Evolutionary conservation across 2,329 filamentous ascomycete species (phyloP), one percentile per base, ranked within the genome.

Genomic region (Ilyonectria sp.): DNA sequence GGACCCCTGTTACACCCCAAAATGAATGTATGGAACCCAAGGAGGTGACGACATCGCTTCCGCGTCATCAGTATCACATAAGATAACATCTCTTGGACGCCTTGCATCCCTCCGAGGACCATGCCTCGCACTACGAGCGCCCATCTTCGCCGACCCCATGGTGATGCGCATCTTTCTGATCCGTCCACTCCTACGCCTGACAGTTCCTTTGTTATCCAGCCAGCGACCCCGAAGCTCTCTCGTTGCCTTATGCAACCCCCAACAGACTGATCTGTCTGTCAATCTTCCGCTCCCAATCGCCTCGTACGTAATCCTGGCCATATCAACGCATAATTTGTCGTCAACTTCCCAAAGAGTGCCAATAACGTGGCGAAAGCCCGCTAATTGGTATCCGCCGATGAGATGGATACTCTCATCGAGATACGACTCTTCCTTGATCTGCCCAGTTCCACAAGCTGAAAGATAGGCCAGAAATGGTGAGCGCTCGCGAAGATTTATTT

Each of bases 341-440:
- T 54, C 23, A 4, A 59, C 61, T 17, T 59, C 55, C 61, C 61
- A 64, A 6, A 64, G 37, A 15, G 54, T 64, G 11, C 61, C 55
- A 44, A 64, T 59, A n/a, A 64, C 55, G 15, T 64, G 46, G 6
- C 55, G 61, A 31, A 59, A 64, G 4, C 61, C 55, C 5, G 47
- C 61, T 6, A 64, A n/a, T 29, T 64, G 55, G n/a, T 19, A 59
- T 15, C 31, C 61, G 11, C 60, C 26, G 6, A 76, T 71, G 0
- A 85, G 69, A 65, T 84, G 80, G 11, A 85, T 74, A 1, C 65
- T 68, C 60, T 85, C 82, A 43, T 85, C 82, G 0, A 74, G 6
- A 3, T 79, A 63, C 0, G 47, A 58, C 0, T 74, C 62, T 3
- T 70, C 55, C 7, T 68, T 65, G 29, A 72, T 75, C 21, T 69